Conservation (phyloP, 2,329 filamentous ascomycete genomes). For the Xylariales sp. region DNA sequence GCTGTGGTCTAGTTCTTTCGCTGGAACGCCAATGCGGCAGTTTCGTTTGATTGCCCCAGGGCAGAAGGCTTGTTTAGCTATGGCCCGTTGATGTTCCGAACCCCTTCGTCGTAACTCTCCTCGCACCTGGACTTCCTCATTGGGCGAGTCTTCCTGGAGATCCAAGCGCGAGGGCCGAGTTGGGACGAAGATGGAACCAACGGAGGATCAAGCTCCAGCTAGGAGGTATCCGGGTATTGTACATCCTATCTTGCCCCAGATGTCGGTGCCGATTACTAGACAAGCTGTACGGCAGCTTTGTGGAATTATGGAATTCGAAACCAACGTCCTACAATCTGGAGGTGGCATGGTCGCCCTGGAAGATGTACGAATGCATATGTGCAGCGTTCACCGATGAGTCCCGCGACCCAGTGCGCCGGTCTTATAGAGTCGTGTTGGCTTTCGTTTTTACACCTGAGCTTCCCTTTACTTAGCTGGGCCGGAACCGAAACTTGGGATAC, state of each 20-base stretch:
- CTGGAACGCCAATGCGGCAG: slow-evolving; percentile 12
- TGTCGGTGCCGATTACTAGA: too few species aligned
- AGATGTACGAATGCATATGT: too few species aligned
- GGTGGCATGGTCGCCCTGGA: background rate
- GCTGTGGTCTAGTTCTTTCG: background rate
- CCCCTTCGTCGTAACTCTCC: background rate
- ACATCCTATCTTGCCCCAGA: too few species aligned
- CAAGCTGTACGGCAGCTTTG: too few species aligned
- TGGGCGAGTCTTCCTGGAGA: too few species aligned
- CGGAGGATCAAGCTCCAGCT: too few species aligned
- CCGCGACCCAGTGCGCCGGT: too few species aligned
- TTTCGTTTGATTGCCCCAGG: slow-evolving; percentile 13
- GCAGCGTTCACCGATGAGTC: too few species aligned
- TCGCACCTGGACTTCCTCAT: background rate
- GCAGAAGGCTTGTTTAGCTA: slow-evolving; percentile 6
- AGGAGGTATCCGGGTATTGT: too few species aligned
- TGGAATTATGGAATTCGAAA: too few species aligned
- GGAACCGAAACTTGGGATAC: too few species aligned
- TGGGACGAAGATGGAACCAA: background rate
- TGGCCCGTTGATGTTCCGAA: background rate
- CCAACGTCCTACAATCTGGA: slow-evolving; percentile 5
- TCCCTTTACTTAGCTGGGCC: background rate
- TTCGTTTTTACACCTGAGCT: background rate
- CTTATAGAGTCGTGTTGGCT: background rate
- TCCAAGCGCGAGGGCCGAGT: too few species aligned